Evolutionary conservation across 352 stramenopile genomes (phyloP), one percentile per base, ranked within the genome.

Genomic region (Pythium myriotylum): DNA sequence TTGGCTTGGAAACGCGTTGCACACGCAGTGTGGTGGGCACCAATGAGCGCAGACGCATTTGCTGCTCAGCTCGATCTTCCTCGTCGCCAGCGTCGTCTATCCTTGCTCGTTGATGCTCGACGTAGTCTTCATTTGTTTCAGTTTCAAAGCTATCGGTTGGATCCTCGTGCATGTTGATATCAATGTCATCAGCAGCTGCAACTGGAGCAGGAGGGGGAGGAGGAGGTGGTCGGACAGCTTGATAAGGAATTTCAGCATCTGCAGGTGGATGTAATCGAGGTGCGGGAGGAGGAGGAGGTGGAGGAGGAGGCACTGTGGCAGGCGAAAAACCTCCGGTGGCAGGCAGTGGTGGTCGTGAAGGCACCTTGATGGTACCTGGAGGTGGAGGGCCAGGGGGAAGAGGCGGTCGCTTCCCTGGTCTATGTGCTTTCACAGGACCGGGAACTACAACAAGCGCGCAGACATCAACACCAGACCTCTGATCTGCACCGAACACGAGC

Each of bases 361-460:
- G 81, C 10, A 92, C 71, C 54, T 88, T 79, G 32, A 92, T 91
- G 14, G 72, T 85, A 3, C 70, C 67, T 39, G 81, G 72, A 10
- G 83, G 83, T 7, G 80, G 80, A 43, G 81, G 79, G 6, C 76
- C 75, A 3, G 65, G 37, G 2, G 83, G 83, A 39, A 90, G 55
- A 8, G 81, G 79, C 3, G 83, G 83, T 19, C 81, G 76, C 53
- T 92, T 91, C 0, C 83, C 83, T 51, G 76, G 81, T 39, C 81
- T 76, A 52, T 63, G 50, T 0, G 39, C 27, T 40, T 45, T 56
- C 9, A 29, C 27, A 7, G 33, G 45, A 19, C 35, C 56, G 20
- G 46, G 32, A 4, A 42, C 45, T 22, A 53, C 24, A 29, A 22
- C 9, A 29, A 16, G 27, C 22, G 6, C 45, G 48, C 54, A 10